These are phyloP conservation scores for Hawksworthiomyces lignivorus DNA, from an alignment of 2,329 filamentous ascomycete genomes.

Conservation along the genomic window DNA sequence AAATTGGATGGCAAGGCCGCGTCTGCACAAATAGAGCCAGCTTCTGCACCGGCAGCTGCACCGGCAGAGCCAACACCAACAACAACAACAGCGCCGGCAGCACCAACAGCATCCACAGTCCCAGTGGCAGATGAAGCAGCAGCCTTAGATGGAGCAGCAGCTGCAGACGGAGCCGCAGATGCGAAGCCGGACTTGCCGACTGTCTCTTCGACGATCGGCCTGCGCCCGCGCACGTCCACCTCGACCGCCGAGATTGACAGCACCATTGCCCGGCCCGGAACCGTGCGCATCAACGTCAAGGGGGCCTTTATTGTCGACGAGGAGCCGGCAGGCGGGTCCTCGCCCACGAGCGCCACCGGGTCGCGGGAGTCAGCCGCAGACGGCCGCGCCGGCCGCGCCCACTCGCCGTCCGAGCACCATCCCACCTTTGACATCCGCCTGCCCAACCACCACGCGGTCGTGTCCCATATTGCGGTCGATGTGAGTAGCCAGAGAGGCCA, in stretches of 20 bases:
- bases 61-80: not conserved
- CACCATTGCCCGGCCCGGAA: slow-evolving; percentile 54
- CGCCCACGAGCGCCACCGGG: slow-evolving; percentile 28
- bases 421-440: slow-evolving; percentile 92
- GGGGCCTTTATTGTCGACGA: slow-evolving; percentile 95
- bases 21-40: no score
- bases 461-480: slow-evolving; percentile 95
- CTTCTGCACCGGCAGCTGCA: not conserved
- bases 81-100: not conserved
- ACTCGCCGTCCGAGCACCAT: slow-evolving; percentile 35
- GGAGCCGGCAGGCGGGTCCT: slow-evolving; percentile 43
- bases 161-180: no score
- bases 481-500: slow-evolving; percentile 48
- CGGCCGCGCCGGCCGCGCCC: slow-evolving; percentile 24
- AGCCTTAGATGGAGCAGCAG: not conserved
- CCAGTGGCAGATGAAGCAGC: not conserved
- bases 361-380: not conserved
- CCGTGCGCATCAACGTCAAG: slow-evolving; percentile 91
- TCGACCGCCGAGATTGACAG: slow-evolving; percentile 52
- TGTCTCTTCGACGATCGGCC: not conserved
- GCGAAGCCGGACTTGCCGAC: no score
- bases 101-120: not conserved
- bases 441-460: slow-evolving; percentile 88
- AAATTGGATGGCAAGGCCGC: no score
- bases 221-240: slow-evolving; percentile 32